Base-by-base conservation (phyloP, 371 early-diverging fungal genomes). In the Quaeritorhiza haematococci region DNA sequence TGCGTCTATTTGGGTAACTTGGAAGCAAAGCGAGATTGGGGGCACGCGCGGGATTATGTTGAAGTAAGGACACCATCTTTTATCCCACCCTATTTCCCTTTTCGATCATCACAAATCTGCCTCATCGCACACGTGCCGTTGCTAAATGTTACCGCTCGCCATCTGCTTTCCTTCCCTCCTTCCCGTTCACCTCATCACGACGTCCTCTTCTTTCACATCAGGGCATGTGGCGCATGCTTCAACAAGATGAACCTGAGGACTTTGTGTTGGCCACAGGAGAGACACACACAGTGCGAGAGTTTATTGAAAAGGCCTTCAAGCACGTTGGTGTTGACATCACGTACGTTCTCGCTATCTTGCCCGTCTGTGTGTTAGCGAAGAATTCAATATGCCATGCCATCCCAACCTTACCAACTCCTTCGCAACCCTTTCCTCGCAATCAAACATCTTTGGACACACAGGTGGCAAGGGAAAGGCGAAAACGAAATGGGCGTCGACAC, bases 191-290 rank as follows among this genome's bases (percentile, higher is more conserved):
- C 44, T 33, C 26, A 34, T 35, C 7, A 23, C 59, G 3, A 57
- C 7, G 6, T 13, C 53, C 4, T 27, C 4, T 50, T 50, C 2
- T 30, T 2, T 21, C 10, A 33, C n/a, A 24, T 29, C 43, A 87
- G 74, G 92, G 90, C 54, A 91, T 89, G 92, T 89, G 89, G 88
- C 71, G 83, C 52, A 91, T 91, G 88, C 74, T 91, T 8, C 92
- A 89, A 67, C 88, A 89, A 66, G 84, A 88, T 13, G 41, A 63
- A 10, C 85, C 89, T 13, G 84, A 89, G 23, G 92, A 91, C 68
- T 91, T 80, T 68, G 90, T 91, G 13, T 69, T 91, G 57, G 88
- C 92, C 10, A 89, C 92, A 5, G 89, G 88, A 49, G 90, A 90
- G 73, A 88, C 85, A 45, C 88, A 90, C 69, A 84, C 89, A 32